Evolutionary conservation across 225 moss, liverwort and hornwort genomes (phyloP), one percentile per base, ranked within the genome.

Genomic region (Straminergon stramineum): DNA sequence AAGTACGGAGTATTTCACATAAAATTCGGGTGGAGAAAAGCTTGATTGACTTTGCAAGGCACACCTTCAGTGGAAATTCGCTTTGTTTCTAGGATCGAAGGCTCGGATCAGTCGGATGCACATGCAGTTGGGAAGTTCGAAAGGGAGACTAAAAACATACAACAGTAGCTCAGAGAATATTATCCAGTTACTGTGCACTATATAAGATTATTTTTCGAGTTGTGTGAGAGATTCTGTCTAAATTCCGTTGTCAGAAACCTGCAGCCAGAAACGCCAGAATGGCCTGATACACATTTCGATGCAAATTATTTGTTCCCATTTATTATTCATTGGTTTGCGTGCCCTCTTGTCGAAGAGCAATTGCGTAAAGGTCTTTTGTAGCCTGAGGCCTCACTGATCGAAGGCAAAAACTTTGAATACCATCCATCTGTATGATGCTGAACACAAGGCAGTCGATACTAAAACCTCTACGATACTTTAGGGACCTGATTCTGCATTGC

Each of bases 211-310:
- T 84, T 89, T 91, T 51, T 91, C 79, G 91, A 86, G 51, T 26
- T 65, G 73, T 58, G 91, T 73, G 89, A 89, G 8, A 79, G 65
- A 71, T 87, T 79, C 68, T 57, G 91, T 57, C 89, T n/a, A 79
- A 65, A 91, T 86, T 91, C 91, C 17, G 27, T 32, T 91, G 91
- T 91, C 89, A 91, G 91, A 87, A 67, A 91, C 83, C 77, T 83
- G 81, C 3, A 43, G 81, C 32, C 81, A 62, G 62, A 84, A 89
- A 87, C 87, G 67, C 73, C 86, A 91, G 76, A 87, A 83, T 7
- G 70, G 52, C 78, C 65, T 26, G 64, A 58, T 84, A 87, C 71
- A 83, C 39, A 48, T 73, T 79, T 81, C 45, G 48, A 80, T 85
- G 89, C 43, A 43, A 53, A 21, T 32, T 39, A 32, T 78, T 61